phyloP scores from a whole-genome alignment of 129 eudicot genomes.

The Helianthus annuus region DNA sequence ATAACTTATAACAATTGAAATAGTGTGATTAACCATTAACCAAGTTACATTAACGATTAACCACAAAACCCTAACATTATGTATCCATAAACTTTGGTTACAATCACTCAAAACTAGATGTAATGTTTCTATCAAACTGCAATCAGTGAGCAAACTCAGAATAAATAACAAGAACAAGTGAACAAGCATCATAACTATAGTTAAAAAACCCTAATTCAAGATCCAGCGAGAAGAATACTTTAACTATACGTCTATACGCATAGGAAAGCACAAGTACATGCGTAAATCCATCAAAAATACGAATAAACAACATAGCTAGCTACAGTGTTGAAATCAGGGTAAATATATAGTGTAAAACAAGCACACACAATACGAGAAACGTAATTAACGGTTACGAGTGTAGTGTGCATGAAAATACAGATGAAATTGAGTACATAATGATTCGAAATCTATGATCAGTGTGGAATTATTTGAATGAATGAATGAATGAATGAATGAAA shows the following conservation, averaged over 20 bases:
- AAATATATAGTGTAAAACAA: background rate
- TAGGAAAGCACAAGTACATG: background rate
- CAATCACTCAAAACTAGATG: too few species aligned
- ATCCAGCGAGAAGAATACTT: background rate
- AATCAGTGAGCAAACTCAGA: background rate
- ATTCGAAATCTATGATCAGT: background rate
- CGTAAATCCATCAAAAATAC: background rate
- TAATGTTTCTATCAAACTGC: too few species aligned
- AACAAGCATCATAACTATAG: background rate
- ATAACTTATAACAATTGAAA: background rate
- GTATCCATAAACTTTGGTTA: background rate
- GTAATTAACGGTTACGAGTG: background rate
- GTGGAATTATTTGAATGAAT: background rate
- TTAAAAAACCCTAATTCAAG: constrained; percentile 17
- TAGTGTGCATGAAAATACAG: background rate
- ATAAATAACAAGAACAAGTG: background rate
- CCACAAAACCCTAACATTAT: background rate
- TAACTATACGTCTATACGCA: background rate
- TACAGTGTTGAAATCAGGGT: background rate
- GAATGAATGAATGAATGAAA: background rate
- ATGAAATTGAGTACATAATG: background rate
- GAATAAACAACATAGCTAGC: background rate
- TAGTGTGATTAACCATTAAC: too few species aligned
- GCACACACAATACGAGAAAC: background rate
- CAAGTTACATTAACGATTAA: background rate